Evolutionary conservation across 805 yeast genomes (phyloP), one percentile per base, ranked within the genome.

Genomic region (Kodamaea nitidulidarum): DNA sequence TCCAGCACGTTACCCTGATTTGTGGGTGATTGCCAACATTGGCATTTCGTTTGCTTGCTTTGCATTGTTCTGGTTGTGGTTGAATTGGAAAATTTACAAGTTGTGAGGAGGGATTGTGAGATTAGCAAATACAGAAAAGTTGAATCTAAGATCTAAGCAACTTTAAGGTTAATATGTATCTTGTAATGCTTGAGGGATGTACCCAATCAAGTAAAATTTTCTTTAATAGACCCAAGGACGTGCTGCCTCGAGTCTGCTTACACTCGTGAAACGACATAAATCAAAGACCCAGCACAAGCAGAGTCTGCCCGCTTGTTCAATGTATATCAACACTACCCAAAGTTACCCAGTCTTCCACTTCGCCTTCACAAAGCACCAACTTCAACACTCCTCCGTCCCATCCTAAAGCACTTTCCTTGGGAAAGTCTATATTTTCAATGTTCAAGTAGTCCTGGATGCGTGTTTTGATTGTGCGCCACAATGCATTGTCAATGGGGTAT

Each of bases 1-100:
- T 2, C 87, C 91, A 1, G 44, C 56, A 1, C 55, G 60, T 27
- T 82, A 78, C 46, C 96, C 97, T 1, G 97, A 93, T 58, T 49
- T 93, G 4, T 87, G 93, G 90, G 86, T 86, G 0, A 70, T 91
- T 16, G 73, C 78, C 3, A 93, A 93, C 53, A 78, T 83, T 30
- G 52, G 81, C 0, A 52, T 88, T 3, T 83, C 93, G 0, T 88
- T 87, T 54, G 83, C 75, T 0, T 85, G 88, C 43, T 91, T 90
- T 51, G 56, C 63, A 0, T 52, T 84, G 33, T 86, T 86, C 51
- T 90, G 88, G 80, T 45, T 88, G n/a, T 93, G 96, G 96, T 73
- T 75, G 26, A 70, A 82, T 50, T 80, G 36, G 37, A 38, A 27
- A 22, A 28, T 38, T 6, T 38, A 32, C 32, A 33, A 32, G 32